Base-by-base conservation (phyloP, 2,329 filamentous ascomycete genomes). In the Paraphoma sp. region DNA sequence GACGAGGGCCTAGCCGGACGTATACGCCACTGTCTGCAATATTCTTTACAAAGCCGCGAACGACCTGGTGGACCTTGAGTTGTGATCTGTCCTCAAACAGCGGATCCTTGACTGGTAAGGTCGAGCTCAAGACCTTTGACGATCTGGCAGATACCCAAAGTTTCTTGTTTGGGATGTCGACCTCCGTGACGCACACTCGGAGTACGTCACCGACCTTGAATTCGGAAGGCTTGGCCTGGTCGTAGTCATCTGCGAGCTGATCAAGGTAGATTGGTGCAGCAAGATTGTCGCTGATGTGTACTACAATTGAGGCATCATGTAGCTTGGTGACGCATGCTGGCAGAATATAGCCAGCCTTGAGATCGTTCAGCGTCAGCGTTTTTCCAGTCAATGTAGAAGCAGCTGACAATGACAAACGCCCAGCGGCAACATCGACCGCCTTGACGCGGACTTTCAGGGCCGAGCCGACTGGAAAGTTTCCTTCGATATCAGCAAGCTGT, bases 11-110 rank as follows among this genome's bases (percentile, higher is more conserved):
- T 3, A 99, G 83, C 28, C 89, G 85, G 45, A 99, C 86, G 69
- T 97, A 97, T 1, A 99, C 78, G 51, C 95, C 95, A 74, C 93
- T 94, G 64, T 97, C 92, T 0, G 91, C 86, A 42, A 98, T 87
- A 64, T 92, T 92, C 79, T 93, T 96, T 67, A 99, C 86, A 69
- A 99, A 98, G 3, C 96, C 96, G 53, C 95, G 90, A 12, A 96
- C 83, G 30, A 97, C 81, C 60, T 96, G 89, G 57, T 93, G 92
- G 40, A 87, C 80, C 54, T 89, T 87, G 31, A 99, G 72, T 63
- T 96, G 87, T n/a, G 86, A 81, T 45, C 88, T 78, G 16, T 85
- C 85, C 11, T 83, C 85, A 62, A 99, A 87, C 68, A 97, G 92
- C 38, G 85, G 87, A 73, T 99, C 95, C 70, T 88, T 87, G 45